A percentile compares a stretch with the other conserved stretches of the same genome.
Evolutionary conservation across 2,329 filamentous ascomycete genomes (phyloP).

Genomic region (Chrysoporthe austroafricana): DNA sequence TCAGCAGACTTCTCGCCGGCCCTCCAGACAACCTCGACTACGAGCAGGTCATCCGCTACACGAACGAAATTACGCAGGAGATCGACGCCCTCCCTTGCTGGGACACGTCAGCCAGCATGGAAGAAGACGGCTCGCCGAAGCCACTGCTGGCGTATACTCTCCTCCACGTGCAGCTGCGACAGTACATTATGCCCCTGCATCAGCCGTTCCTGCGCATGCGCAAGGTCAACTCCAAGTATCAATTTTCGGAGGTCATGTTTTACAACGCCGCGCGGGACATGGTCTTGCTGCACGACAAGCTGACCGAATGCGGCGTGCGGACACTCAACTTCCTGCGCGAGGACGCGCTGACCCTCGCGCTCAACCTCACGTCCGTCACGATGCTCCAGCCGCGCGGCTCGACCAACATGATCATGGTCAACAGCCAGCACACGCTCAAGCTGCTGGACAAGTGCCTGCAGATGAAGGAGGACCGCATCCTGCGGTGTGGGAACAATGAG

Average conservation of each 20-base stretch:
- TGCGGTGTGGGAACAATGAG: conserved; percentile 66
- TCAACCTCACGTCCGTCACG: conserved; percentile 64
- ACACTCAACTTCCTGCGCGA: conserved; percentile 64
- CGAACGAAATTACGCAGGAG: conserved; percentile 63
- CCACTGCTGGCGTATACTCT: conserved; percentile 63
- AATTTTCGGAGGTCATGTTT: conserved; percentile 66
- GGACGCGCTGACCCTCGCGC: conserved; percentile 61
- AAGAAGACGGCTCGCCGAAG: conserved; percentile 46
- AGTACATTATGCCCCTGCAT: conserved; percentile 65
- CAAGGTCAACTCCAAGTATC: conserved; percentile 63
- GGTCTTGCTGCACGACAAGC: conserved; percentile 63
- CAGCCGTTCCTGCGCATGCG: conserved; percentile 64
- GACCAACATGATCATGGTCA: conserved; percentile 66
- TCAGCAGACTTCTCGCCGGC: conserved; percentile 60
- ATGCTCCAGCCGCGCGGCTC: conserved; percentile 63
- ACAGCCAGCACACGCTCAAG: conserved; percentile 61
- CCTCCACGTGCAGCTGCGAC: conserved; percentile 62
- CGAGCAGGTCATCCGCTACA: conserved; percentile 64
- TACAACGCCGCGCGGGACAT: conserved; percentile 66
- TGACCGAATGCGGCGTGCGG: conserved; percentile 61
- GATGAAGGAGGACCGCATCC: conserved; percentile 64
- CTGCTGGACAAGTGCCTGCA: conserved; percentile 64
- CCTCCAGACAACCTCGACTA: conserved; percentile 60
- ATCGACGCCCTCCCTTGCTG: conserved; percentile 64
- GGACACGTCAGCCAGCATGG: conserved; percentile 47